Percentiles rank a stretch among this genome's conserved stretches.
These are phyloP conservation scores for Seiridium cupressi DNA, from an alignment of 2,329 filamentous ascomycete species.

Conservation along the genomic window DNA sequence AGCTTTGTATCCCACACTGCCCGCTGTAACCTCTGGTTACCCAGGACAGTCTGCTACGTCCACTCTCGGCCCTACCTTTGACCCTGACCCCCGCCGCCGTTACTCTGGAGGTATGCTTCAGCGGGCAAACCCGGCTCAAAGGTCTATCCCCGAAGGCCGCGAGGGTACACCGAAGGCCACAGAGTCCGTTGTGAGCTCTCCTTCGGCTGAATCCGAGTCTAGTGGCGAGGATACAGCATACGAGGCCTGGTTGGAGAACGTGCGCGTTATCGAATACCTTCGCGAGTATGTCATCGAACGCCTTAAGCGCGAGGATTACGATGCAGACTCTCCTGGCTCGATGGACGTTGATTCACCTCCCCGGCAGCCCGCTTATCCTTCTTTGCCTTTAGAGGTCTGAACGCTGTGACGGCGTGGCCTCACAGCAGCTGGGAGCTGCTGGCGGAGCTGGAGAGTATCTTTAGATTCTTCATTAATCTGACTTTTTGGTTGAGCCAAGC, in stretches of 20 bases:
- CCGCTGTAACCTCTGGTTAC: conserved; percentile 68
- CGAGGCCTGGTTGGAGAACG: conserved; percentile 65
- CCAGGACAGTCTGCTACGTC: conserved; percentile 67
- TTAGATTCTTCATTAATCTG: no score
- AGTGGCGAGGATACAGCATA: conserved; percentile 56
- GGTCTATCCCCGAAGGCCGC: conserved; percentile 30
- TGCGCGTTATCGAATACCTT: conserved; percentile 62
- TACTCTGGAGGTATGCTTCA: conserved; percentile 69
- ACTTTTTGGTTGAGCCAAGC: no score
- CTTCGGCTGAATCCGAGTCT: conserved; percentile 52
- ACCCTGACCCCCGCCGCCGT: conserved; percentile 60
- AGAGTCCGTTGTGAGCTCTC: conserved; percentile 50
- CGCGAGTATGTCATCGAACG: conserved; percentile 56
- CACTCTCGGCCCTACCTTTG: conserved; percentile 67
- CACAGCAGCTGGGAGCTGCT: no score
- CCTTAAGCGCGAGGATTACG: conserved; percentile 56
- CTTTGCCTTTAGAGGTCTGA: conserved; percentile 21
- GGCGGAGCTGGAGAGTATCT: no score
- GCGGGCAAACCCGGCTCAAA: conserved; percentile 46
- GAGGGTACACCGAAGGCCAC: conserved; percentile 41
- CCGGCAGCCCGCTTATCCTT: conserved; percentile 32
- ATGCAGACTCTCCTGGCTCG: conserved; percentile 29
- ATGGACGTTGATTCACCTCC: conserved; percentile 31
- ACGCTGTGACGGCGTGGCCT: no score
- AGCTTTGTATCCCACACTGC: conserved; percentile 74